Conservation (phyloP, 2,329 filamentous ascomycete species). For the Colletotrichum sp. region DNA sequence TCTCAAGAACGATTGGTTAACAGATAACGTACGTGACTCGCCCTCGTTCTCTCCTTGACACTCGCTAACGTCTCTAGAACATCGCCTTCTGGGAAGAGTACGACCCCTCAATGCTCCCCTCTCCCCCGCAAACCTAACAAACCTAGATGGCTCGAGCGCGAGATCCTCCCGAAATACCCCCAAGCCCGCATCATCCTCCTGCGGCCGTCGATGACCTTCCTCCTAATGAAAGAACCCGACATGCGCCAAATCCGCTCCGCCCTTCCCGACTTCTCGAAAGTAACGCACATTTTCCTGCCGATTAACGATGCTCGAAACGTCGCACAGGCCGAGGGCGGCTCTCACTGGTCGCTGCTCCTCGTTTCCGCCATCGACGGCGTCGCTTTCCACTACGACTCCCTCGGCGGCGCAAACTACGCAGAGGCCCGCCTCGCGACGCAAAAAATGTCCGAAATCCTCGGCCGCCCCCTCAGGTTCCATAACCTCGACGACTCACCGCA, state of each 20-base stretch:
- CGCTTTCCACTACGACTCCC: conserved; percentile 95
- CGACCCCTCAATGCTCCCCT: conserved; percentile 29
- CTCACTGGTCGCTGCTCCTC: conserved; percentile 92
- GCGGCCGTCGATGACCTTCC: conserved; percentile 89
- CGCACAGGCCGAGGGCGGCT: conserved; percentile 82
- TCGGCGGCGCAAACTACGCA: conserved; percentile 75
- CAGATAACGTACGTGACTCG: conserved; percentile 77
- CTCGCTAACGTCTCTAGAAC: conserved; percentile 58
- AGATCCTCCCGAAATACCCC: conserved; percentile 80
- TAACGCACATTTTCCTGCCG: conserved; percentile 93
- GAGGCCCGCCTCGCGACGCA: conserved; percentile 74
- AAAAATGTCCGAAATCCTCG: conserved; percentile 73
- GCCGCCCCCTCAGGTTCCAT: conserved; percentile 73
- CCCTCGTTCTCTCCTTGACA: neutral
- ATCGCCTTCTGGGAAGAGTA: conserved; percentile 98
- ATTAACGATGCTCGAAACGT: conserved; percentile 88
- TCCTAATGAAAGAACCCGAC: conserved; percentile 78
- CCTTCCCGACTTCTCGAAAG: conserved; percentile 79
- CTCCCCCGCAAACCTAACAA: conserved; percentile 4
- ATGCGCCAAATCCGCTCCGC: conserved; percentile 65
- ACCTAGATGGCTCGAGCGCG: conserved; percentile 80
- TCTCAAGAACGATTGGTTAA: conserved; percentile 92
- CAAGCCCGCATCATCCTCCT: conserved; percentile 89
- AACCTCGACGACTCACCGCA: conserved; percentile 86
- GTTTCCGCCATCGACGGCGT: conserved; percentile 88